These are phyloP conservation scores for Kitagawia praeruptora DNA, from an alignment of 129 eudicot species.

Conservation along the genomic window DNA sequence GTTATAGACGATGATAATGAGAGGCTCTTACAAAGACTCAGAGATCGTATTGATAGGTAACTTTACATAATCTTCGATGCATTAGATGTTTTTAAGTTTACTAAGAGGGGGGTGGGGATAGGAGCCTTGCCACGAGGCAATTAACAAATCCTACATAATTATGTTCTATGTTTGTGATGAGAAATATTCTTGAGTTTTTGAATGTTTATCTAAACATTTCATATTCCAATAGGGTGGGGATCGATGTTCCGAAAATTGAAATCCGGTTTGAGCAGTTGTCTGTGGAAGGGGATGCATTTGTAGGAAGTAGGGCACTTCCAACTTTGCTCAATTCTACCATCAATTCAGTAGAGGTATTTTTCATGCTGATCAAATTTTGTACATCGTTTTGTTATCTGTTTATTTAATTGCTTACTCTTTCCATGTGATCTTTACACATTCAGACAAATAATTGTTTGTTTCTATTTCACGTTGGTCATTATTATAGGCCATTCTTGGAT, in stretches of 20 bases:
- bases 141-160: background rate
- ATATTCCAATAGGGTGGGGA: conserved; percentile 41
- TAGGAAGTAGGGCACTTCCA: conserved; percentile 77
- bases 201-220: background rate
- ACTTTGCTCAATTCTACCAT: conserved; percentile 57
- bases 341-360: conserved; percentile 50
- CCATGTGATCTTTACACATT: conserved; percentile 1
- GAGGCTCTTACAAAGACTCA: conserved; percentile 46
- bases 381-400: background rate
- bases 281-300: conserved; percentile 61
- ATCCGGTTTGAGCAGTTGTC: conserved; percentile 56
- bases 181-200: background rate
- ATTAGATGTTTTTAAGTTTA: background rate
- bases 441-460: background rate
- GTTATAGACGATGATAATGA: conserved; percentile 62
- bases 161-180: background rate
- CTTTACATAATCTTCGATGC: background rate
- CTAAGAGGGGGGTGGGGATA: background rate
- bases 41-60: conserved; percentile 58
- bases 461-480: background rate
- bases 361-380: background rate
- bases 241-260: conserved; percentile 67
- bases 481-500: conserved; percentile 46
- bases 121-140: no score
- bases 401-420: background rate